These are phyloP conservation scores for Raddia guianensis DNA, from an alignment of 176 grass and related monocot genomes.

Conservation along the genomic window DNA sequence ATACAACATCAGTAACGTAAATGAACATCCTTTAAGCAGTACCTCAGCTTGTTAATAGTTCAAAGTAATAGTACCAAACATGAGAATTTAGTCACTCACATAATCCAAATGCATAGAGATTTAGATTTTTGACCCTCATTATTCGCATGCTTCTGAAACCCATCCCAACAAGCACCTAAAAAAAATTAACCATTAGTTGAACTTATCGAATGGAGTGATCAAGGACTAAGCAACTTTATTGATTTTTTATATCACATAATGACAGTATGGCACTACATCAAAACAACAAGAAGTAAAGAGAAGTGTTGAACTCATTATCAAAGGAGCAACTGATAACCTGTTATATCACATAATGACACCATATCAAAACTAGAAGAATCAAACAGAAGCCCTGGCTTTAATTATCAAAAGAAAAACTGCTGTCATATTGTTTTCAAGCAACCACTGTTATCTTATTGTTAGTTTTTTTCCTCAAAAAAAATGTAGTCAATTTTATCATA, in stretches of 20 bases:
- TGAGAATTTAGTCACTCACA: constrained; percentile 62
- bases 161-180: constrained; percentile 91
- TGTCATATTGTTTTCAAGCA: too few species aligned
- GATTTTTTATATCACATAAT: not conserved
- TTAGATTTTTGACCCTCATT: constrained; percentile 77
- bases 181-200: constrained; percentile 19
- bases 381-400: too few species aligned
- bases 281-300: constrained; percentile 17
- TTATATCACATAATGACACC: too few species aligned
- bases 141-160: constrained; percentile 84
- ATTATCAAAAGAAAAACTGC: too few species aligned
- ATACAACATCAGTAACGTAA: constrained; percentile 29
- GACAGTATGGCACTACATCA: not conserved
- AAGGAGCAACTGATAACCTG: not conserved
- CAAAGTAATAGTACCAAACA: constrained; percentile 12
- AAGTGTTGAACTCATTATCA: not conserved
- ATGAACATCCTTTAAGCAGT: constrained; percentile 16
- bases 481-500: not conserved
- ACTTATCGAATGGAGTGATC: not conserved
- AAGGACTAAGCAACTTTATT: constrained; percentile 3
- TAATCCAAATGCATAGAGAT: constrained; percentile 95
- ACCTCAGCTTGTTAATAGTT: constrained; percentile 14
- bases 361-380: too few species aligned
- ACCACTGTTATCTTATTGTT: too few species aligned
- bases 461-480: too few species aligned